Conservation (phyloP, 2,329 filamentous ascomycete genomes). For the Fusarium pseudoanthophilum region DNA sequence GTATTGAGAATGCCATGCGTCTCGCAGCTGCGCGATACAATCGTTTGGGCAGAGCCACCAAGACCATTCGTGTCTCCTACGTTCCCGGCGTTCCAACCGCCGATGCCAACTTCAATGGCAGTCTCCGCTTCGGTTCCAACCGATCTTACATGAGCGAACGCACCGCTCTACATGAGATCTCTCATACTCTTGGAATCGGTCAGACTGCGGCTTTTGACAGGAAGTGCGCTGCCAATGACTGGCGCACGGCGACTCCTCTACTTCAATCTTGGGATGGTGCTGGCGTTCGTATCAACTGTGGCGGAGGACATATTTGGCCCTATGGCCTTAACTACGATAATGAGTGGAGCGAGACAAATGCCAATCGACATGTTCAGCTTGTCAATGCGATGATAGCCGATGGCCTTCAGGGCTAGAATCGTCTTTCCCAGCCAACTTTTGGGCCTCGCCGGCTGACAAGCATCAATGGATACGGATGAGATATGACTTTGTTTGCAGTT, state of each 20-base stretch:
- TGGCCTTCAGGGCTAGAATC: constrained; percentile 37
- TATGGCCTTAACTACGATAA: constrained; percentile 57
- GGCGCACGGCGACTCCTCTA: constrained; percentile 54
- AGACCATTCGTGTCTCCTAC: constrained; percentile 55
- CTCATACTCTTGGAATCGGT: constrained; percentile 60
- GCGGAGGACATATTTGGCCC: constrained; percentile 55
- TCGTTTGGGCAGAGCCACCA: constrained; percentile 49
- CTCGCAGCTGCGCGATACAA: constrained; percentile 55
- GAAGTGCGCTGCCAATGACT: constrained; percentile 54
- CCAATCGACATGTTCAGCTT: constrained; percentile 54
- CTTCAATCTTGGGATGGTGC: constrained; percentile 55
- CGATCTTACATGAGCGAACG: constrained; percentile 60
- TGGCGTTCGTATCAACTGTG: constrained; percentile 52
- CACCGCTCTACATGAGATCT: constrained; percentile 60
- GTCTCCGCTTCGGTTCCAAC: constrained; percentile 59
- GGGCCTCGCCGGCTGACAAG: neutral
- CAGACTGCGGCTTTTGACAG: constrained; percentile 54
- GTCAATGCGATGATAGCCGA: constrained; percentile 59
- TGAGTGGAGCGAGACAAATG: constrained; percentile 59
- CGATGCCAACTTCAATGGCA: constrained; percentile 58
- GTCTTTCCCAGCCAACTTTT: neutral
- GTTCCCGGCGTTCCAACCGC: constrained; percentile 57
- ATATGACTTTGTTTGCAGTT: neutral
- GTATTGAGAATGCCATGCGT: constrained; percentile 56
- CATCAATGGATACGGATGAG: neutral